Evolutionary conservation across 83 land plant species (phyloP).

Genomic region (Picea engelmannii): DNA sequence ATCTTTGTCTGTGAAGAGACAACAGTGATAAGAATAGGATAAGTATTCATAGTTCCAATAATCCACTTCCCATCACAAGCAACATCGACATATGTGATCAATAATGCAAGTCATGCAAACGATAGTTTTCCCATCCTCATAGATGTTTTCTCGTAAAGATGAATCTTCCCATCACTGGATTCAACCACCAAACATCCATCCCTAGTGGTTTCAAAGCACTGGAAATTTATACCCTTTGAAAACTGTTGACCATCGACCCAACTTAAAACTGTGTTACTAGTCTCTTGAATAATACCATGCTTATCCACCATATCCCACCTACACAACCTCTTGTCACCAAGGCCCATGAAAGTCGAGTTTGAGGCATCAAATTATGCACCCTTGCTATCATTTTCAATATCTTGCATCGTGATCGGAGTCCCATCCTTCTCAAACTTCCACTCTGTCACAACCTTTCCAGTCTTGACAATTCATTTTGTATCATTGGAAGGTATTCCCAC

Average conservation of each 20-base stretch:
- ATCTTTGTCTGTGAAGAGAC: constrained; percentile 90
- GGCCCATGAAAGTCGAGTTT: constrained; percentile 80
- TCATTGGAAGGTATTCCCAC: too few species aligned
- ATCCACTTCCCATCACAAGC: too few species aligned
- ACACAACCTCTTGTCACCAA: constrained; percentile 39
- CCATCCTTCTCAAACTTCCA: constrained; percentile 20
- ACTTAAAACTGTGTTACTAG: constrained; percentile 64
- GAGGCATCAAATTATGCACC: constrained; percentile 67
- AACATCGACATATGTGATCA: too few species aligned
- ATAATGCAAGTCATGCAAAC: constrained; percentile 92
- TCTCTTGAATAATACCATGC: constrained; percentile 76
- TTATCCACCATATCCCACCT: constrained; percentile 97
- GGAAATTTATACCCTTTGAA: constrained; percentile 91
- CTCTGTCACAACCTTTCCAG: constrained; percentile 83
- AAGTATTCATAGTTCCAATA: constrained; percentile 75
- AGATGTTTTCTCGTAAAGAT: constrained; percentile 80
- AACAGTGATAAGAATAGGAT: constrained; percentile 87
- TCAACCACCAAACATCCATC: constrained; percentile 98
- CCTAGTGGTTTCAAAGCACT: constrained; percentile 95
- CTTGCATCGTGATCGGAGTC: constrained; percentile 82
- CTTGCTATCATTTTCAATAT: constrained; percentile 8
- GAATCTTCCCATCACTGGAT: constrained; percentile 94
- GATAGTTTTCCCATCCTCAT: constrained; percentile 99
- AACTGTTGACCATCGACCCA: constrained; percentile 99
- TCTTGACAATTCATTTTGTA: too few species aligned